These are phyloP conservation scores for Leccinum fibrillosum DNA, from an alignment of 768 basidiomycete species.

Conservation along the genomic window DNA sequence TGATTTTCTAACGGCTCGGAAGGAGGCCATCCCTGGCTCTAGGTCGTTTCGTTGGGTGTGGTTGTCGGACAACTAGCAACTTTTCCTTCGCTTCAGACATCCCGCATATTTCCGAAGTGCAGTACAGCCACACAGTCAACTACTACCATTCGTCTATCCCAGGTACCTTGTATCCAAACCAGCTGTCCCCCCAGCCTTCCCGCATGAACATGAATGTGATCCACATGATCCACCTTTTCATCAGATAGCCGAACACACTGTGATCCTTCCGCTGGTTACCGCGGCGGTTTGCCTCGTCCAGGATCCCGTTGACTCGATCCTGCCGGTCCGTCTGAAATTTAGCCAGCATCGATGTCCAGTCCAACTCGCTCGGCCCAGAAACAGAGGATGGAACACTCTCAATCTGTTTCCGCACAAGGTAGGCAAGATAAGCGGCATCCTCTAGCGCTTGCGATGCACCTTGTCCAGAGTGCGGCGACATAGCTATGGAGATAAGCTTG, in stretches of 20 bases:
- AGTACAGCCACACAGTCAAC: slow-evolving; percentile 23
- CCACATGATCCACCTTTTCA: slow-evolving; percentile 28
- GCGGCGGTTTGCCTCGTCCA: slow-evolving; percentile 27
- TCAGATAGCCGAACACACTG: slow-evolving; percentile 16
- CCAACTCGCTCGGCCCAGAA: background rate
- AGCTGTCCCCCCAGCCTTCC: slow-evolving; percentile 29
- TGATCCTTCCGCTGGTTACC: slow-evolving; percentile 22
- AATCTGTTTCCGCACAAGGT: slow-evolving; percentile 22
- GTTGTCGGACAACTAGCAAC: background rate
- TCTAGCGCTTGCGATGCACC: slow-evolving; percentile 32
- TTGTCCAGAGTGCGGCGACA: slow-evolving; percentile 32
- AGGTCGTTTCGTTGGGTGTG: background rate
- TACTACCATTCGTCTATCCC: slow-evolving; percentile 23
- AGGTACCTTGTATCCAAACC: slow-evolving; percentile 30
- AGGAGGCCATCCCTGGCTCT: slow-evolving; percentile 51
- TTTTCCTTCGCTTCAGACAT: slow-evolving; percentile 3
- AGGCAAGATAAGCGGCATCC: slow-evolving; percentile 29
- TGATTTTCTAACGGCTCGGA: slow-evolving; percentile 77
- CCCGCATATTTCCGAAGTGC: slow-evolving; percentile 41
- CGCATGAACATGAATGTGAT: slow-evolving; percentile 15
- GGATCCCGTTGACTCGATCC: slow-evolving; percentile 24
- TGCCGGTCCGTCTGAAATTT: slow-evolving; percentile 25
- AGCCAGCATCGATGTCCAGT: slow-evolving; percentile 17
- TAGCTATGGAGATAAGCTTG: slow-evolving; percentile 14
- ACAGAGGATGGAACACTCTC: background rate